Conservation (phyloP, 768 basidiomycete genomes). For the Phaeotremella fagi region DNA sequence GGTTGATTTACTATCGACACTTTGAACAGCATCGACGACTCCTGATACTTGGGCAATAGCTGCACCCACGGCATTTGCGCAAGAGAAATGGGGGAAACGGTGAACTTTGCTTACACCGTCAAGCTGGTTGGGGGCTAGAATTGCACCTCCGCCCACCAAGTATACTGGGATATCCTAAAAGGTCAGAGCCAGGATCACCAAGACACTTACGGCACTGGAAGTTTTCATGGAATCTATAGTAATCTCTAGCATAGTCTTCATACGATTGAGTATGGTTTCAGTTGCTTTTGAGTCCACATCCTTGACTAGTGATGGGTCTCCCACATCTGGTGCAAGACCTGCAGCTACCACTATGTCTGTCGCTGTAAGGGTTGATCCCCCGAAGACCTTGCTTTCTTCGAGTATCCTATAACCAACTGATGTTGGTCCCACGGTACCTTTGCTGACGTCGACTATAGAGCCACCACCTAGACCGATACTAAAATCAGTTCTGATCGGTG, state of each 20-base stretch:
- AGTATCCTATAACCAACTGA: constrained; percentile 60
- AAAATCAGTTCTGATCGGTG: background rate
- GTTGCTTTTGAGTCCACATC: constrained; percentile 34
- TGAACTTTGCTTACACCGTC: constrained; percentile 56
- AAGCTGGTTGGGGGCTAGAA: constrained; percentile 56
- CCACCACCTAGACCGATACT: constrained; percentile 51
- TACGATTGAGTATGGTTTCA: constrained; percentile 49
- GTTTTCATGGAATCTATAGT: constrained; percentile 64
- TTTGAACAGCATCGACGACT: constrained; percentile 52
- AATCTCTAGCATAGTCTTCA: constrained; percentile 53
- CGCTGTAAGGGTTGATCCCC: constrained; percentile 58
- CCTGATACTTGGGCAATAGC: constrained; percentile 64
- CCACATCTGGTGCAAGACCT: constrained; percentile 32
- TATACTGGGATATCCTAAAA: constrained; percentile 56
- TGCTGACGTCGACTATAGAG: constrained; percentile 50
- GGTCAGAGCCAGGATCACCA: background rate
- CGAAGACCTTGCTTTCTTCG: constrained; percentile 57
- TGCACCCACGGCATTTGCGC: constrained; percentile 49
- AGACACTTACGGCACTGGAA: constrained; percentile 41
- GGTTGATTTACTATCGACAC: constrained; percentile 42
- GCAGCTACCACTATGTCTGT: constrained; percentile 59
- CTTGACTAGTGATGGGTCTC: constrained; percentile 41
- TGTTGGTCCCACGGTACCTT: constrained; percentile 60
- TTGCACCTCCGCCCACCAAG: constrained; percentile 64
- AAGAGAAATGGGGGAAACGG: constrained; percentile 53